A percentile compares a stretch with the other conserved stretches of the same genome.
phyloP scores from a whole-genome alignment of 352 stramenopile genomes.

The Globisporangium heterothallicum region DNA sequence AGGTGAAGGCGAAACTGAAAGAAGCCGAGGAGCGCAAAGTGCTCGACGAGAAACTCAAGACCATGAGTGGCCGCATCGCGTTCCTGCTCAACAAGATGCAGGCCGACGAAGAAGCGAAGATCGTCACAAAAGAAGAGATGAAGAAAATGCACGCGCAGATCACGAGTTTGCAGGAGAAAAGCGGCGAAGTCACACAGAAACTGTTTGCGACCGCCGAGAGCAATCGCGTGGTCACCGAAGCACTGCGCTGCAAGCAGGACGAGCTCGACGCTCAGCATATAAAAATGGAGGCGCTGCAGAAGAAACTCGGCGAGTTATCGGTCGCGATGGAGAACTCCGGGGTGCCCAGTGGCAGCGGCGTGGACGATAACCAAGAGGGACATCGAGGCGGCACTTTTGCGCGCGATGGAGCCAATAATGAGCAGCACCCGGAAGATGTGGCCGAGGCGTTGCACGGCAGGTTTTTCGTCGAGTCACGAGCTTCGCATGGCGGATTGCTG shows the following conservation, averaged over 20 bases:
- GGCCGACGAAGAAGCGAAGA: slow-evolving; percentile 92
- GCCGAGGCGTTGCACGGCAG: slow-evolving; percentile 54
- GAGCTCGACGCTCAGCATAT: slow-evolving; percentile 86
- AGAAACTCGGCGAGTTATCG: slow-evolving; percentile 60
- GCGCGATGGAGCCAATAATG: slow-evolving; percentile 14
- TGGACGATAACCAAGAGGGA: slow-evolving; percentile 22
- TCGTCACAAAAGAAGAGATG: slow-evolving; percentile 89
- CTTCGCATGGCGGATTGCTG: slow-evolving; percentile 77
- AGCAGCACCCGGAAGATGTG: slow-evolving; percentile 51
- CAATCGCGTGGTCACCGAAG: slow-evolving; percentile 91
- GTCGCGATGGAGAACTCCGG: slow-evolving; percentile 56
- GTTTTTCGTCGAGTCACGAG: slow-evolving; percentile 85
- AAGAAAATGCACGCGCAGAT: slow-evolving; percentile 94
- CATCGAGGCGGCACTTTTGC: slow-evolving; percentile 11
- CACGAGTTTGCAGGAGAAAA: slow-evolving; percentile 83
- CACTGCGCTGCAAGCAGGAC: slow-evolving; percentile 84
- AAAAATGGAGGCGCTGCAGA: slow-evolving; percentile 72
- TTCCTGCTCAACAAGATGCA: slow-evolving; percentile 98
- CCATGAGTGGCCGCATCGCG: slow-evolving; percentile 87
- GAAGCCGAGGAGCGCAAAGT: slow-evolving; percentile 89
- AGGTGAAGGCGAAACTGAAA: slow-evolving; percentile 91
- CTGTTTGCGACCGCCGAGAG: slow-evolving; percentile 88
- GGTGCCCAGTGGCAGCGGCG: slow-evolving; percentile 13
- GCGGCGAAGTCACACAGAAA: slow-evolving; percentile 86
- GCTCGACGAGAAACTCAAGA: slow-evolving; percentile 93